Percentiles rank a stretch among this genome's conserved stretches.
Evolutionary conservation across 1,139 yeast genomes (phyloP).

Genomic region (Debaryomycetaceae sp.): DNA sequence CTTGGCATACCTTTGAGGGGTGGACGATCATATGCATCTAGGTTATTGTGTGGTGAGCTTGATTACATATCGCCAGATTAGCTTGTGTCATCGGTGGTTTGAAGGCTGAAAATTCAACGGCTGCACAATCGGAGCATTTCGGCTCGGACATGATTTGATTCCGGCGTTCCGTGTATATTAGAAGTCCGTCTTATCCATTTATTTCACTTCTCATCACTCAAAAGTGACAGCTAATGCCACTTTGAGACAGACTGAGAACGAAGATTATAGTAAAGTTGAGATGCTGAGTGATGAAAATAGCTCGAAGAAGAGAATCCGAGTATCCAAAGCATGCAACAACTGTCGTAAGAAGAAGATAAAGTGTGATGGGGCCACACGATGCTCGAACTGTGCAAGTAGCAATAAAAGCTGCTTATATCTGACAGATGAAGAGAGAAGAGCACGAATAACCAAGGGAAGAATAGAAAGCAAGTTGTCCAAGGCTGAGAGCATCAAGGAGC

Average conservation of each 20-base stretch:
- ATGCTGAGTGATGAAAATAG: background rate
- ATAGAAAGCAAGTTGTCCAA: conserved; percentile 6
- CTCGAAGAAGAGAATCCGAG: conserved; percentile 17
- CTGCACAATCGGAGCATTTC: too few species aligned
- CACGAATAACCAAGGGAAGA: conserved; percentile 8
- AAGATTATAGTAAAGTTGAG: background rate
- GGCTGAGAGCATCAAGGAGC: conserved; percentile 11
- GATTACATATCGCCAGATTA: too few species aligned
- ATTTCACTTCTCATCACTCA: too few species aligned
- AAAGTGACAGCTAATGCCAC: too few species aligned
- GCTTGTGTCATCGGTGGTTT: too few species aligned
- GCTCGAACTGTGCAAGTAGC: conserved; percentile 35
- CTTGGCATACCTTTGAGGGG: too few species aligned
- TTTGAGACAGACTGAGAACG: background rate
- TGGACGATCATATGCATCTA: too few species aligned
- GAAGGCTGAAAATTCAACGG: too few species aligned
- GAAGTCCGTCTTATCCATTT: too few species aligned
- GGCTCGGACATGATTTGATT: too few species aligned
- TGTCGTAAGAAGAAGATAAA: conserved; percentile 50
- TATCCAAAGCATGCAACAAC: conserved; percentile 49
- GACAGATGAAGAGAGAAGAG: conserved; percentile 14
- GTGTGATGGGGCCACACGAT: conserved; percentile 48
- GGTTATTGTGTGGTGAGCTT: too few species aligned
- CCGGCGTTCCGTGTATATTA: too few species aligned
- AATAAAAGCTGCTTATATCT: conserved; percentile 22